Conservation (phyloP, 441 rosid species). For the Bruguiera hainesii region DNA sequence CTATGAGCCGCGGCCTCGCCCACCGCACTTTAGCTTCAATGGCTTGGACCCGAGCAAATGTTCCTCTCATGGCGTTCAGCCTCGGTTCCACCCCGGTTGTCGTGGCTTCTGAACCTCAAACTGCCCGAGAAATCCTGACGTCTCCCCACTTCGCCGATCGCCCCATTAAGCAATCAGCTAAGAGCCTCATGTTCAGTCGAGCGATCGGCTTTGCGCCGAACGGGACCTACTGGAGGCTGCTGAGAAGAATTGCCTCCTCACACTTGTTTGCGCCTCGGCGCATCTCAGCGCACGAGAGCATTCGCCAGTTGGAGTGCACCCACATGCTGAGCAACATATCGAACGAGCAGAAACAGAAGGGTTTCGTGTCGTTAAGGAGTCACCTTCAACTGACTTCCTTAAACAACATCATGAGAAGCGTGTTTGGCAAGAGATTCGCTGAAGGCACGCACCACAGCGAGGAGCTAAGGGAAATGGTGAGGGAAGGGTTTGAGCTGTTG, state of each 20-base stretch:
- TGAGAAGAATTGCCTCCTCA: constrained; percentile 44
- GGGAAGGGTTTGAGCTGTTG: constrained; percentile 72
- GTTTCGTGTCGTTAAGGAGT: constrained; percentile 41
- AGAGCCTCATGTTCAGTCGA: constrained; percentile 49
- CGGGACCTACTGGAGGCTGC: constrained; percentile 49
- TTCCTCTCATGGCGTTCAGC: constrained; percentile 54
- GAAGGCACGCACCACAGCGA: constrained; percentile 25
- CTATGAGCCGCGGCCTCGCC: constrained; percentile 40
- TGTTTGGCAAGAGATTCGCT: constrained; percentile 59
- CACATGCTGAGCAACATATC: constrained; percentile 38
- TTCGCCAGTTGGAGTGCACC: constrained; percentile 44
- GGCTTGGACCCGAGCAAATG: constrained; percentile 27
- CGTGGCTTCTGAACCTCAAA: constrained; percentile 40
- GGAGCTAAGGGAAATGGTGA: constrained; percentile 55
- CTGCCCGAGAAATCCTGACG: constrained; percentile 48
- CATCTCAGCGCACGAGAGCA: constrained; percentile 38
- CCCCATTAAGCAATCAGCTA: constrained; percentile 49
- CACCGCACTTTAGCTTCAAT: constrained; percentile 42
- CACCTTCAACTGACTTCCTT: constrained; percentile 69
- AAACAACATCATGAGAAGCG: constrained; percentile 76
- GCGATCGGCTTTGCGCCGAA: constrained; percentile 62
- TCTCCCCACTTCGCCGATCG: constrained; percentile 47
- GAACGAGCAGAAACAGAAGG: constrained; percentile 34
- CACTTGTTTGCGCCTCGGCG: constrained; percentile 44
- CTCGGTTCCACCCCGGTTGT: constrained; percentile 45